Evolutionary conservation across 2,329 filamentous ascomycete genomes (phyloP).

Genomic region (Penicillium sp.): DNA sequence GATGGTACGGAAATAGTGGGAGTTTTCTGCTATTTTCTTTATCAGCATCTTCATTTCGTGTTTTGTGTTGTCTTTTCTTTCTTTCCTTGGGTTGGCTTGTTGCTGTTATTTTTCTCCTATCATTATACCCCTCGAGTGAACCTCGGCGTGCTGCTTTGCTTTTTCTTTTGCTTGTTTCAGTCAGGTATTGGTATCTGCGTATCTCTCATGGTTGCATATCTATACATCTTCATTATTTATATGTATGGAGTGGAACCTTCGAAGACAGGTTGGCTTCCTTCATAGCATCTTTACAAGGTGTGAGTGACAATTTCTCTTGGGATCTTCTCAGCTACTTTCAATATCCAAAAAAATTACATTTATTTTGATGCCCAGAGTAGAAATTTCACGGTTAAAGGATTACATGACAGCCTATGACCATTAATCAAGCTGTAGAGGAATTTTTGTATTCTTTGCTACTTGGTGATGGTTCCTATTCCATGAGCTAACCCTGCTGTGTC

Average conservation of each 20-base stretch:
- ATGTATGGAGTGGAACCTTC: neutral
- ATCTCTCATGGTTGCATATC: neutral
- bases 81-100: neutral
- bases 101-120: slow-evolving; percentile 13
- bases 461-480: neutral
- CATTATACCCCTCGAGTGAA: slow-evolving; percentile 17
- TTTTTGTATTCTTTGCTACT: neutral
- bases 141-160: slow-evolving; percentile 5
- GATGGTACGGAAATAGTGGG: slow-evolving; percentile 40
- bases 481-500: neutral
- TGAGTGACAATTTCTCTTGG: neutral
- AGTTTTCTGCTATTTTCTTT: slow-evolving; percentile 1
- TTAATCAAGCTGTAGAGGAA: neutral
- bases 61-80: neutral
- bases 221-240: neutral
- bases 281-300: neutral
- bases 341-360: neutral
- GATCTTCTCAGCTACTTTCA: neutral
- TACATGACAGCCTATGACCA: neutral
- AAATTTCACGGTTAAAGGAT: neutral
- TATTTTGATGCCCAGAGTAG: neutral
- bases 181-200: neutral
- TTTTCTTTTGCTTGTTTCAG: neutral
- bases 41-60: neutral
- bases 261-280: neutral